Evolutionary conservation across 2,329 filamentous ascomycete species (phyloP), one percentile per base, ranked within the genome.

Genomic region (Phaeosphaeria sp.): DNA sequence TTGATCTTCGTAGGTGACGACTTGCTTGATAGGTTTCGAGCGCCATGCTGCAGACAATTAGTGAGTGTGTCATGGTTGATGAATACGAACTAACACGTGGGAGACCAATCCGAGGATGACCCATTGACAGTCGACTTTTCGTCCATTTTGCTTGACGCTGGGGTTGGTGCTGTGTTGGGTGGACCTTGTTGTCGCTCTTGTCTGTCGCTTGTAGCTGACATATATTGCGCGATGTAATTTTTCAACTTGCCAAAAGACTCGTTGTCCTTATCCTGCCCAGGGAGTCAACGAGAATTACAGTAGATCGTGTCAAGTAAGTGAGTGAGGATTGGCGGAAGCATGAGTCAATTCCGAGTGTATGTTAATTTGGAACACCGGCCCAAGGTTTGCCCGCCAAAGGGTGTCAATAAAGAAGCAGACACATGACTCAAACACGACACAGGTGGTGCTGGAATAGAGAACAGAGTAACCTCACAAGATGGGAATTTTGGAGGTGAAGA

Each of bases 11-110:
- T 94, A 94, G 36, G 84, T 79, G 25, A 92, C 89, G 13, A 85
- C 82, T 77, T 95, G 91, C 77, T 91, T 91, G 77, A 93, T 90
- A 42, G 90, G 90, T 76, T 91, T 93, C 54, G 85, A 83, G 67
- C 88, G 85, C 91, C 91, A 95, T 44, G 91, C 90, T 72, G 52
- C 13, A 10, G 21, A 27, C 9, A 1, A 20, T 54, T 15, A 55
- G 39, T 13, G 22, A 6, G 44, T 20, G 21, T 11, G 13, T 36
- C 9, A 30, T 22, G 10, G 18, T 15, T 13, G 2, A 11, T 10
- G 2, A 4, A 6, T 11, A 9, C 4, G 6, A 30, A 58, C 72
- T 65, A 66, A 79, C 78, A 80, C 18, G 73, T 72, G 41, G 79
- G 78, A 30, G 74, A 74, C 79, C 78, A 80, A 46, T 65, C 72